Base-by-base conservation (phyloP, 176 grass and related monocot genomes). In the Thalia dealbata region DNA sequence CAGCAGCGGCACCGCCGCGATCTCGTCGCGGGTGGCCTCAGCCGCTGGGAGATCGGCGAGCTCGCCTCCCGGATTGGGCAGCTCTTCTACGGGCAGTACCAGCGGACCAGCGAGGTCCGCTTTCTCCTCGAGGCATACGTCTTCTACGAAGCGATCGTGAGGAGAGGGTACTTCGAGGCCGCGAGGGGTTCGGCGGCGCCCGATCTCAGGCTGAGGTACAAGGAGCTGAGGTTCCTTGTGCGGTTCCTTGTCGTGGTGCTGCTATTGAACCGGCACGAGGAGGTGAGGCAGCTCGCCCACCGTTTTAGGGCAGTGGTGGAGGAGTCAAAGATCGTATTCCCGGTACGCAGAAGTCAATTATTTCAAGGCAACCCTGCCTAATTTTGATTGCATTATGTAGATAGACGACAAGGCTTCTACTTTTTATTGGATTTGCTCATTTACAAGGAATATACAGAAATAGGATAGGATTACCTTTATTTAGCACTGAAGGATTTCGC, bases 201-300 rank as follows among this genome's bases (percentile, higher is more conserved):
- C 23, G 83, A 79, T 76, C 90, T 88, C 35, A 81, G 75, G 74
- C 63, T 95, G 72, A 84, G 88, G 35, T 99, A 84, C 64, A 99
- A 99, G 81, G 95, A 99, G 73, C 72, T 99, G 60, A 86, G 95
- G 70, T 99, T 95, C 78, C 81, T 82, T 30, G 90, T 85, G 50
- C 81, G 95, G 64, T 99, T 99, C 76, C 72, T 99, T 68, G 75
- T 89, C 56, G 95, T 99, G 0, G 85, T 88, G 55, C 82, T 99
- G 81, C 79, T 99, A 13, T 83, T 99, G 67, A 85, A 87, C 25
- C 83, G 90, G 16, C 50, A 63, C n/a, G 90, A 95, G 73, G 95
- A 91, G 5, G 87, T 89, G 64, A 83, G 75, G 76, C 81, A 88
- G 84, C 88, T 99, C 15, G 48, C 75, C 3, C 72, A 80, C 18